These are phyloP conservation scores for Aspergillus cejpii DNA, from an alignment of 2,329 filamentous ascomycete genomes.

Conservation along the genomic window DNA sequence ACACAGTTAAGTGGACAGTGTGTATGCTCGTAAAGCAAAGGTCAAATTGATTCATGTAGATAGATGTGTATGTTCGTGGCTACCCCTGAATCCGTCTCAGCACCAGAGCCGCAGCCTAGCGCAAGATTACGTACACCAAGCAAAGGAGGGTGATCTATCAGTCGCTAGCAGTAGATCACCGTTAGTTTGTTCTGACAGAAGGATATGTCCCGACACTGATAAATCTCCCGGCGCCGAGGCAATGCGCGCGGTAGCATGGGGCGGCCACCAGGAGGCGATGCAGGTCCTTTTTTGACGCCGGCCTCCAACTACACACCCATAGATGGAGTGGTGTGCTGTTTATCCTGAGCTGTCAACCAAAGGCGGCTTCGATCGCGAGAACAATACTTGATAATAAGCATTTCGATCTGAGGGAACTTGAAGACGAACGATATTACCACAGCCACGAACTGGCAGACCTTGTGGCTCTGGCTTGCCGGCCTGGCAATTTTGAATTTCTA, in stretches of 20 bases:
- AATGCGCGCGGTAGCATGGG: constrained; percentile 1
- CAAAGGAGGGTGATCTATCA: too few species aligned
- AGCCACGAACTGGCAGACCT: not conserved
- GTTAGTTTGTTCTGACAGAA: too few species aligned
- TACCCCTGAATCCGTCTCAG: too few species aligned
- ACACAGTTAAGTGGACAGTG: too few species aligned
- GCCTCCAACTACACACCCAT: not conserved
- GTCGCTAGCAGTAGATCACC: too few species aligned
- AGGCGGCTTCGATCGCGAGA: not conserved
- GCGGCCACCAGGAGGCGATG: not conserved
- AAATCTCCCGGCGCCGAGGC: not conserved
- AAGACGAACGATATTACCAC: not conserved
- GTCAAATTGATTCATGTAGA: too few species aligned
- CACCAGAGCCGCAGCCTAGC: too few species aligned
- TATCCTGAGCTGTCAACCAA: constrained; percentile 1
- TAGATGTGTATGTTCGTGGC: too few species aligned
- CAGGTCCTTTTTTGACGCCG: not conserved
- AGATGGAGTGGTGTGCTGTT: not conserved
- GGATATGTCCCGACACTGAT: too few species aligned
- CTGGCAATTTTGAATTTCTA: not conserved
- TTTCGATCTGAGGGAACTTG: not conserved
- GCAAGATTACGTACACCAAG: too few species aligned
- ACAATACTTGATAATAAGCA: not conserved
- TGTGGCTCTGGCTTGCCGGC: not conserved
- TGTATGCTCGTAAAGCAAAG: too few species aligned